Evolutionary conservation across 108 stramenopile genomes (phyloP).

Genomic region (Licmophora abbreviata): DNA sequence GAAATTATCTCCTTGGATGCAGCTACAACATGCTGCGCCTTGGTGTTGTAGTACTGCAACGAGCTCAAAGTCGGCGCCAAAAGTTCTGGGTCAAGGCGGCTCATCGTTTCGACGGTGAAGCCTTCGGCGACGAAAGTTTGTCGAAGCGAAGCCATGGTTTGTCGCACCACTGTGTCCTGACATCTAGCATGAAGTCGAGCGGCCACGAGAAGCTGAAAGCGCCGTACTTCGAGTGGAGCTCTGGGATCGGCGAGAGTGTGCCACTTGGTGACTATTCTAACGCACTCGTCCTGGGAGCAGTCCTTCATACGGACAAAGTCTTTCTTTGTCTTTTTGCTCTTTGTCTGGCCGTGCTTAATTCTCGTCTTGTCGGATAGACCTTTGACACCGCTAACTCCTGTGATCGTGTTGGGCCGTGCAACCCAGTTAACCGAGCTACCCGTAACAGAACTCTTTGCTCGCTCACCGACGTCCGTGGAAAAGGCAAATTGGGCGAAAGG

Average conservation of each 20-base stretch:
- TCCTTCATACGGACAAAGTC: slow-evolving; percentile 12
- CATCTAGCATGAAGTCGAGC: slow-evolving; percentile 65
- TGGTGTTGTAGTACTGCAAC: slow-evolving; percentile 51
- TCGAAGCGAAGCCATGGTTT: slow-evolving; percentile 43
- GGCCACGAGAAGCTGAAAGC: slow-evolving; percentile 59
- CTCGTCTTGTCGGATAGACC: no score
- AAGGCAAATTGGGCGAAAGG: slow-evolving; percentile 51
- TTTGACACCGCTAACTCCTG: no score
- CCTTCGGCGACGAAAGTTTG: slow-evolving; percentile 15
- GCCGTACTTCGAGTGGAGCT: slow-evolving; percentile 40
- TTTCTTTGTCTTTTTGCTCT: slow-evolving; percentile 9
- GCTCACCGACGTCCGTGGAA: no score
- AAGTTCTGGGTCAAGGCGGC: slow-evolving; percentile 30
- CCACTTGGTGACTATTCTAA: slow-evolving; percentile 42
- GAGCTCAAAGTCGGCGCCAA: slow-evolving; percentile 40
- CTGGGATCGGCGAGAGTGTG: slow-evolving; percentile 37
- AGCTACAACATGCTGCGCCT: slow-evolving; percentile 59
- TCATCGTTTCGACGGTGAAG: slow-evolving; percentile 25
- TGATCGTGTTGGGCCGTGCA: no score
- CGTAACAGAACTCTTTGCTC: no score
- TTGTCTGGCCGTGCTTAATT: not conserved
- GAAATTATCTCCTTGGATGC: slow-evolving; percentile 56
- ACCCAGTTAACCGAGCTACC: no score
- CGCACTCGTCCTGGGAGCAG: slow-evolving; percentile 14
- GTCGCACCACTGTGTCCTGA: slow-evolving; percentile 42